phyloP scores from a whole-genome alignment of 2,329 filamentous ascomycete species.

The Epichloe uncinata region DNA sequence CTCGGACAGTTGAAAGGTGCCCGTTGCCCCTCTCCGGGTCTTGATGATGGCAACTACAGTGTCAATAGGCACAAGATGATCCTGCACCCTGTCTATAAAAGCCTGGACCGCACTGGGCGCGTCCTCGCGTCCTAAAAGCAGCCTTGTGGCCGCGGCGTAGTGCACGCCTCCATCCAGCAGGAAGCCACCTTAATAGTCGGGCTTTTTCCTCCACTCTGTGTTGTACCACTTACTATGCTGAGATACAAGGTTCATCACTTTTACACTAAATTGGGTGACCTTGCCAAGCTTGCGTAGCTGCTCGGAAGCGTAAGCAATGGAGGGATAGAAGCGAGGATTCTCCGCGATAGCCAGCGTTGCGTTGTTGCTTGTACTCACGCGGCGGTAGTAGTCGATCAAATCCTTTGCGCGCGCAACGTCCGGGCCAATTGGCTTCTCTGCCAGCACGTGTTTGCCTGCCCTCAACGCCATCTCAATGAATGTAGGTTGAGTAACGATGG shows the following conservation, averaged over 20 bases:
- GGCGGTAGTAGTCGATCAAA: slow-evolving; percentile 24
- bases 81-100: slow-evolving; percentile 39
- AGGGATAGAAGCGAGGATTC: slow-evolving; percentile 54
- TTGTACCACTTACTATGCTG: slow-evolving; percentile 32
- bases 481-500: slow-evolving; percentile 46
- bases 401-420: slow-evolving; percentile 34
- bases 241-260: slow-evolving; percentile 22
- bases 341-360: slow-evolving; percentile 51
- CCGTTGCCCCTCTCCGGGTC: slow-evolving; percentile 39
- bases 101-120: slow-evolving; percentile 34
- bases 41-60: slow-evolving; percentile 47
- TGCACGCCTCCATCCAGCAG: slow-evolving; percentile 67
- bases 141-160: slow-evolving; percentile 48
- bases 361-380: slow-evolving; percentile 5
- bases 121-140: slow-evolving; percentile 38
- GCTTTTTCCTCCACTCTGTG: slow-evolving; percentile 52
- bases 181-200: slow-evolving; percentile 63
- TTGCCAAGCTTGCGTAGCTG: slow-evolving; percentile 19
- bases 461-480: slow-evolving; percentile 44
- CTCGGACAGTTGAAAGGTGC: slow-evolving; percentile 41
- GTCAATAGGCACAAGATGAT: slow-evolving; percentile 51
- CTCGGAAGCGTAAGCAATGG: slow-evolving; percentile 38
- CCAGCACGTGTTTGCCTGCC: slow-evolving; percentile 58
- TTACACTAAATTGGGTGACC: slow-evolving; percentile 33
- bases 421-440: slow-evolving; percentile 55